phyloP scores from a whole-genome alignment of 306 rosid species.

The Malus asiatica region DNA sequence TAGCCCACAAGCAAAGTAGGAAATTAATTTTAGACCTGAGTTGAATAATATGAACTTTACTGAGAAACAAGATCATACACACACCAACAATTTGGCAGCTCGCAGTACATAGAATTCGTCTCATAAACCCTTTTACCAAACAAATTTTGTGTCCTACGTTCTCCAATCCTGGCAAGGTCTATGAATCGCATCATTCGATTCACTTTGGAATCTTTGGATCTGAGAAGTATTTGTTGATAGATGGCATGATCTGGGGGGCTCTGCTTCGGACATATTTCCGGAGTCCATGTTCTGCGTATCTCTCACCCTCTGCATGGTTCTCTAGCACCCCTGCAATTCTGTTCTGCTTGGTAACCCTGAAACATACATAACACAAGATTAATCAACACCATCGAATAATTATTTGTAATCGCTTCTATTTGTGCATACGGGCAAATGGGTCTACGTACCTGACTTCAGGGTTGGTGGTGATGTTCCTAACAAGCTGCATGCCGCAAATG shows the following conservation, averaged over 20 bases:
- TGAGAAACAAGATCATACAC: not conserved
- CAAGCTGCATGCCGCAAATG: conserved; percentile 75
- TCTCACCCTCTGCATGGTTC: conserved; percentile 53
- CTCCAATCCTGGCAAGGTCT: not conserved
- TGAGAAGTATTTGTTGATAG: conserved; percentile 82
- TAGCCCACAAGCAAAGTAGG: not conserved
- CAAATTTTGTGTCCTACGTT: not conserved
- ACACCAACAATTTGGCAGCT: not conserved
- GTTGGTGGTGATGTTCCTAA: conserved; percentile 64
- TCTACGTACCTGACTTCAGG: conserved; percentile 79
- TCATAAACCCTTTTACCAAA: not conserved
- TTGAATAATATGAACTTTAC: not conserved
- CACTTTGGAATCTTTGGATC: conserved; percentile 42
- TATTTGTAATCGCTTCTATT: no score
- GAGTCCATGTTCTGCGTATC: conserved; percentile 24
- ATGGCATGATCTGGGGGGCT: conserved; percentile 73
- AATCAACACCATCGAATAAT: no score
- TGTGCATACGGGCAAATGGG: no score
- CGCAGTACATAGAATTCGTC: not conserved
- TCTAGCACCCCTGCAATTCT: conserved; percentile 91
- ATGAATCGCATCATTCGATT: not conserved
- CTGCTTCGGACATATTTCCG: conserved; percentile 66
- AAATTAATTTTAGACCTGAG: not conserved
- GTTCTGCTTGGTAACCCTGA: conserved; percentile 64
- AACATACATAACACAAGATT: not conserved